These are phyloP conservation scores for Rachicladosporium sp. DNA, from an alignment of 2,329 filamentous ascomycete genomes.

Conservation along the genomic window DNA sequence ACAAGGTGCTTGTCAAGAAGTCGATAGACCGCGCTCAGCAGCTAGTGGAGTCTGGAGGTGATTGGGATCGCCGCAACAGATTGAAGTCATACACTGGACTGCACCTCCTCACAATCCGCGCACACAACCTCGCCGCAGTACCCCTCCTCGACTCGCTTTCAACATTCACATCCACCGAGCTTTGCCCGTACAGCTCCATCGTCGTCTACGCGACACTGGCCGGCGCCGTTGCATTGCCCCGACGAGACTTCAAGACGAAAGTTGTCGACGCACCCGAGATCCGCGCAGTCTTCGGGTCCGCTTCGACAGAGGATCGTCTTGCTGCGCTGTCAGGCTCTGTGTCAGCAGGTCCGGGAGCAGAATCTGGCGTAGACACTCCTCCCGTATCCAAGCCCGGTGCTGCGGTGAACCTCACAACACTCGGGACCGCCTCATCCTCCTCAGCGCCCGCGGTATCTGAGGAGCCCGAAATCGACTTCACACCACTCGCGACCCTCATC, in stretches of 20 bases:
- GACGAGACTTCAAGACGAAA: constrained; percentile 97
- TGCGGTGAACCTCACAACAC: constrained; percentile 74
- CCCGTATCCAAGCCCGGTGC: constrained; percentile 22
- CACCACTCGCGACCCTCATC: constrained; percentile 73
- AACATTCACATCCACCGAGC: constrained; percentile 96
- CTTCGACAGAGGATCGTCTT: constrained; percentile 72
- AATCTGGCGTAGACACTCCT: constrained; percentile 49
- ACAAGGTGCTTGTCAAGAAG: constrained; percentile 86
- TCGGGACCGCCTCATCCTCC: constrained; percentile 47
- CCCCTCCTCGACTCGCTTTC: constrained; percentile 92
- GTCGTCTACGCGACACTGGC: constrained; percentile 94
- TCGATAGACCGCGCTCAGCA: constrained; percentile 79
- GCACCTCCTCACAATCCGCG: constrained; percentile 81
- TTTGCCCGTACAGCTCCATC: constrained; percentile 90
- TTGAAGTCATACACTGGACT: constrained; percentile 97
- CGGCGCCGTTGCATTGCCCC: constrained; percentile 85
- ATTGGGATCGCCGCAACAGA: constrained; percentile 96
- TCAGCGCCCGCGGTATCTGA: constrained; percentile 57
- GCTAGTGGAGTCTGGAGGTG: constrained; percentile 85
- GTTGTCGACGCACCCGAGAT: constrained; percentile 98
- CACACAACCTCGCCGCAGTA: constrained; percentile 79
- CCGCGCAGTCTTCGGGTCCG: constrained; percentile 74
- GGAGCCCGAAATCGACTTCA: constrained; percentile 79
- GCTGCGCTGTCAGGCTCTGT: constrained; percentile 67
- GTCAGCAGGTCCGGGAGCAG: constrained; percentile 66